Percentiles rank a stretch among this genome's conserved stretches.
These are phyloP conservation scores for Alternaria brassicae DNA, from an alignment of 2,329 filamentous ascomycete species.

Conservation along the genomic window DNA sequence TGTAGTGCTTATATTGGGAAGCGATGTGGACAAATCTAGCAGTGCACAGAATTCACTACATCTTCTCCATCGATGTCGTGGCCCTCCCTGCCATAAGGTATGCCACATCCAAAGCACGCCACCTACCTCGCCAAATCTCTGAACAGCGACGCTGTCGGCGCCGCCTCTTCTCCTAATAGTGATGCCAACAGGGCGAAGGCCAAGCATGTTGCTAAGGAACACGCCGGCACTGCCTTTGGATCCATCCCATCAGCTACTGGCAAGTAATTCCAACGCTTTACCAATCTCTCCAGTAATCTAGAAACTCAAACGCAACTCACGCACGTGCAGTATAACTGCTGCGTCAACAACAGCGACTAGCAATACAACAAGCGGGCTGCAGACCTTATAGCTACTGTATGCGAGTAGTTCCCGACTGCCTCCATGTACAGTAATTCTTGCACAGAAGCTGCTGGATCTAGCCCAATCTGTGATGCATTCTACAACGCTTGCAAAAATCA, in stretches of 20 bases:
- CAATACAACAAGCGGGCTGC: not conserved
- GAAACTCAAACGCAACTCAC: not conserved
- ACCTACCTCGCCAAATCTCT: not conserved
- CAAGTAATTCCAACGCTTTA: not conserved
- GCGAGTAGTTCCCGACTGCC: not conserved
- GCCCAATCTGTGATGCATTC: not conserved
- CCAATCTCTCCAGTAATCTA: fast-evolving
- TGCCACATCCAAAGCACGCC: not conserved
- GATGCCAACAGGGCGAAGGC: not conserved
- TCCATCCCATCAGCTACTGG: not conserved
- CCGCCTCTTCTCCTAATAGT: not conserved
- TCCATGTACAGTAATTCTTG: not conserved
- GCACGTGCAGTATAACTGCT: not conserved
- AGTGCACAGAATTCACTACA: not conserved
- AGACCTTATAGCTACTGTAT: not conserved
- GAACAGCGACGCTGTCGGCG: not conserved
- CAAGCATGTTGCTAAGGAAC: not conserved
- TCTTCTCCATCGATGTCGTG: not conserved
- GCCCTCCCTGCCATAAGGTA: not conserved
- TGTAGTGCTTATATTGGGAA: not conserved
- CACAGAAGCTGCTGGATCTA: not conserved
- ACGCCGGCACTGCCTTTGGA: not conserved
- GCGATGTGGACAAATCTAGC: not conserved
- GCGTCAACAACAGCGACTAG: not conserved
- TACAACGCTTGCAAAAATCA: not conserved